phyloP scores from a whole-genome alignment of 208 protist genomes.

The Trypanosoma platydactyli region DNA sequence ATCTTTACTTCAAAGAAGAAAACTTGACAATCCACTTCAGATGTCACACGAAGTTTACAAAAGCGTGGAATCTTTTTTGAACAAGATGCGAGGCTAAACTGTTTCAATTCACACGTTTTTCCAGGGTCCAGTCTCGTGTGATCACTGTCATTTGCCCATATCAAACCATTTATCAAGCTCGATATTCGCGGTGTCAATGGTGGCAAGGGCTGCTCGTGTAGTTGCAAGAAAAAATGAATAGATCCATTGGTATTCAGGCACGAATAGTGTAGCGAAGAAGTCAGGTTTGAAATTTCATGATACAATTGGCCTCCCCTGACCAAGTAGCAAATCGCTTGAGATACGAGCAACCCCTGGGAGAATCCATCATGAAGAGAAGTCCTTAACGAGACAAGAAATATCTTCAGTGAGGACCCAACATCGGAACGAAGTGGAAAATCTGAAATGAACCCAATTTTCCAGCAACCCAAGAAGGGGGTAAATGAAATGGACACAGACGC shows the following conservation, averaged over 20 bases:
- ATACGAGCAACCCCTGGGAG: slow-evolving; percentile 1
- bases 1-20: slow-evolving; percentile 83
- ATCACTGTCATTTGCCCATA: slow-evolving; percentile 55
- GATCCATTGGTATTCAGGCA: slow-evolving; percentile 15
- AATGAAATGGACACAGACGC: slow-evolving; percentile 55
- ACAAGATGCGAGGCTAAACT: slow-evolving; percentile 34
- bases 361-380: slow-evolving; percentile 31
- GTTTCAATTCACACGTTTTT: slow-evolving; percentile 40
- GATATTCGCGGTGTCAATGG: slow-evolving; percentile 1
- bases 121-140: slow-evolving; percentile 45
- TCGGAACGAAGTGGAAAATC: slow-evolving; percentile 30
- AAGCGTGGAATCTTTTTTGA: slow-evolving; percentile 45
- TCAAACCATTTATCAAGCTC: slow-evolving; percentile 26
- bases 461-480: slow-evolving; percentile 28
- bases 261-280: slow-evolving; percentile 18
- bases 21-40: slow-evolving; percentile 53
- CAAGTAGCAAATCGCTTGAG: slow-evolving; percentile 12
- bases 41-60: slow-evolving; percentile 60
- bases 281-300: slow-evolving; percentile 12
- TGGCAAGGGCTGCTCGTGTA: slow-evolving; percentile 11
- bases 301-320: slow-evolving; percentile 18
- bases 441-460: slow-evolving; percentile 46
- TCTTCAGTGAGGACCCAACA: not conserved
- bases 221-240: slow-evolving; percentile 19
- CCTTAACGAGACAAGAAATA: slow-evolving; percentile 31